phyloP scores from a whole-genome alignment of 2,329 filamentous ascomycete species.

The Beauveria varroae region DNA sequence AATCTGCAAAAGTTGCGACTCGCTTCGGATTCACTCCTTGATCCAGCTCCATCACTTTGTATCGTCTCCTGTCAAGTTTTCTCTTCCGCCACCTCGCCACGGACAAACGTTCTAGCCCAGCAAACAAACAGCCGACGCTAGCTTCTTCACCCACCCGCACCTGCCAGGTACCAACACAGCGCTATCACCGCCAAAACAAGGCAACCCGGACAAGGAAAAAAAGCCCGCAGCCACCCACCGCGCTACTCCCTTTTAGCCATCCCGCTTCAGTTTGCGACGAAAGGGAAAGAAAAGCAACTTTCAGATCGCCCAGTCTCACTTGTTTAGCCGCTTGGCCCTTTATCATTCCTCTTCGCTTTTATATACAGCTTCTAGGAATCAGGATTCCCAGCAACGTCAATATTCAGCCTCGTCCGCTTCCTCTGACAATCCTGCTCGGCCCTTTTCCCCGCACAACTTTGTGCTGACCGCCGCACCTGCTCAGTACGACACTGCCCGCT shows the following conservation, averaged over 20 bases:
- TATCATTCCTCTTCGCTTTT: background rate
- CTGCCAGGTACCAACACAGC: constrained; percentile 9
- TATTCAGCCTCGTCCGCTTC: background rate
- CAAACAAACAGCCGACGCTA: background rate
- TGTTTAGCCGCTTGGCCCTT: background rate
- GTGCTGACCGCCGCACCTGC: constrained; percentile 11
- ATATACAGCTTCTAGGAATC: background rate
- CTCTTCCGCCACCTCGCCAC: background rate
- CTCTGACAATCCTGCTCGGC: constrained; percentile 4
- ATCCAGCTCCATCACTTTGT: background rate
- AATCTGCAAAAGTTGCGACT: background rate
- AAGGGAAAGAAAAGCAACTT: background rate
- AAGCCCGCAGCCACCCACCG: background rate
- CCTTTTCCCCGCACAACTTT: constrained; percentile 6
- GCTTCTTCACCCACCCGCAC: background rate
- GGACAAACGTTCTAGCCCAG: background rate
- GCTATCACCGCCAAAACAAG: background rate
- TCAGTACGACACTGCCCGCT: constrained; percentile 1
- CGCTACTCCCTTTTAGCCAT: background rate
- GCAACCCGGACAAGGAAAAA: background rate
- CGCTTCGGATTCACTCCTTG: background rate
- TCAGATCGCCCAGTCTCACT: background rate
- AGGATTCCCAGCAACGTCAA: background rate
- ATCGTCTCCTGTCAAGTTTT: background rate
- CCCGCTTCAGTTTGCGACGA: background rate